Percentiles rank a stretch among this genome's conserved stretches.
These are phyloP conservation scores for Vanderwaltozyma yarrowii DNA, from an alignment of 805 yeast species.

Conservation along the genomic window DNA sequence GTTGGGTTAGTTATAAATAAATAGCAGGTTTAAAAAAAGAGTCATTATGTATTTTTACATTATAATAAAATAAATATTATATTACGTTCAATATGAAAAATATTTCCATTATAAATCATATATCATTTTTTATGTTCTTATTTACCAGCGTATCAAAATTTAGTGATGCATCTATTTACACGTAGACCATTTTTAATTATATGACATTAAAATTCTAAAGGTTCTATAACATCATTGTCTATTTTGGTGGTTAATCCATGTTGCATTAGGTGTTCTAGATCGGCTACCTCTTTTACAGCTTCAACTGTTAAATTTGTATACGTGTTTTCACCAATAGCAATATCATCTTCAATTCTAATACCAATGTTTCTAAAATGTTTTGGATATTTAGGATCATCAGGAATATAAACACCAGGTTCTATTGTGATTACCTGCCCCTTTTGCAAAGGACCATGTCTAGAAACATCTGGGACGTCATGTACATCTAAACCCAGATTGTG, in stretches of 20 bases:
- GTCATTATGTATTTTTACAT: background rate
- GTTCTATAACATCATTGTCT: slow-evolving; percentile 34
- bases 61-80: background rate
- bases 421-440: slow-evolving; percentile 82
- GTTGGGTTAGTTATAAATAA: slow-evolving; percentile 37
- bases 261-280: slow-evolving; percentile 60
- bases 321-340: slow-evolving; percentile 59
- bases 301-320: slow-evolving; percentile 62
- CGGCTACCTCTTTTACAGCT: slow-evolving; percentile 78
- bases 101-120: too few relatives aligned
- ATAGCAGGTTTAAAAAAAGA: background rate
- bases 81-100: too few relatives aligned
- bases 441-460: slow-evolving; percentile 44
- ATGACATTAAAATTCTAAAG: slow-evolving; percentile 9
- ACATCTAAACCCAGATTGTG: slow-evolving; percentile 91
- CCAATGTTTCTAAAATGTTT: slow-evolving; percentile 78
- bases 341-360: slow-evolving; percentile 88
- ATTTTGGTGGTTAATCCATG: slow-evolving; percentile 46
- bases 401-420: slow-evolving; percentile 93
- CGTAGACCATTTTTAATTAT: too few relatives aligned
- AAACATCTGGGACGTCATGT: slow-evolving; percentile 63
- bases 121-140: background rate
- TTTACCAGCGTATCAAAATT: slow-evolving; percentile 2
- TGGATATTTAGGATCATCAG: slow-evolving; percentile 62
- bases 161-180: too few relatives aligned